phyloP scores from a whole-genome alignment of 352 stramenopile genomes.

The Globisporangium abappressorium region DNA sequence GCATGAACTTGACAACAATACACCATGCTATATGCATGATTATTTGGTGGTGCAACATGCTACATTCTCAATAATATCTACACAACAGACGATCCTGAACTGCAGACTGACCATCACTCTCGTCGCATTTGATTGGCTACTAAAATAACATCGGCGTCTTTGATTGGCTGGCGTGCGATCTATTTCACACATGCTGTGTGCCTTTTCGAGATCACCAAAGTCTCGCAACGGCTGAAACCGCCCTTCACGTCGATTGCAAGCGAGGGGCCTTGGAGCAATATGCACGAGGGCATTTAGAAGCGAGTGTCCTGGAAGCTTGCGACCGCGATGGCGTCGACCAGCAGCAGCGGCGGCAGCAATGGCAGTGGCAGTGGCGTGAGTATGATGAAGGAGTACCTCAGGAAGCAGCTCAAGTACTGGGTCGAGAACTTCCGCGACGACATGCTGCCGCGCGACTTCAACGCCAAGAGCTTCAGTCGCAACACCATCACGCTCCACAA shows the following conservation, averaged over 20 bases:
- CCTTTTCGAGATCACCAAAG: neutral
- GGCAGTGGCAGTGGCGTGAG: constrained; percentile 12
- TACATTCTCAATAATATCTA: neutral
- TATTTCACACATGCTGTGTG: neutral
- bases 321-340: constrained; percentile 1
- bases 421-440: constrained; percentile 58
- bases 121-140: neutral
- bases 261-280: too few relatives aligned
- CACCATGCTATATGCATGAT: neutral
- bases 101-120: neutral
- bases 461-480: constrained; percentile 42
- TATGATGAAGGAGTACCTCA: constrained; percentile 76
- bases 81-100: neutral
- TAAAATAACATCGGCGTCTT: neutral
- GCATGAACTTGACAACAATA: neutral
- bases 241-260: neutral
- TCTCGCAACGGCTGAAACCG: neutral
- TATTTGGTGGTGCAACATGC: neutral
- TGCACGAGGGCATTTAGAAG: neutral
- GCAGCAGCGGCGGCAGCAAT: constrained; percentile 13
- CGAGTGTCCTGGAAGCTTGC: neutral
- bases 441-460: constrained; percentile 57
- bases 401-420: constrained; percentile 64
- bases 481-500: constrained; percentile 45
- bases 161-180: neutral